Conservation (phyloP, 768 basidiomycete genomes). For the Leccinum variicolor region DNA sequence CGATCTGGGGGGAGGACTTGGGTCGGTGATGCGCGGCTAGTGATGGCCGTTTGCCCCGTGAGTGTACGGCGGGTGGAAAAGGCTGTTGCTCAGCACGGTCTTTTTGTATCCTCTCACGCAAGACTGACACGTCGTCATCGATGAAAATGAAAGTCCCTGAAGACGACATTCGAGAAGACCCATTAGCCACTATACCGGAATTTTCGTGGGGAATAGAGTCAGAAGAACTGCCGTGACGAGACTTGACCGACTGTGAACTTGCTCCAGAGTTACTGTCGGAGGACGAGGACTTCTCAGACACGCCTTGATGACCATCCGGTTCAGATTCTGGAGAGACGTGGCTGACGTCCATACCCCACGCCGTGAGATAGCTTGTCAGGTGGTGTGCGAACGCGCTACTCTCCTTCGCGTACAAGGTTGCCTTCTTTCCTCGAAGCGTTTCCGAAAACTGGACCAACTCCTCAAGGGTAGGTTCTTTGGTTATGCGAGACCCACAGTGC, state of each 20-base stretch:
- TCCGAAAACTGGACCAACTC: constrained; percentile 80
- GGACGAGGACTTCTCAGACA: constrained; percentile 14
- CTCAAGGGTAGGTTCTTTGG: constrained; percentile 74
- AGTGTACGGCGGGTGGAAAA: constrained; percentile 36
- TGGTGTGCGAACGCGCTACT: constrained; percentile 88
- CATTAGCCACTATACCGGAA: constrained; percentile 17
- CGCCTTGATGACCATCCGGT: constrained; percentile 36
- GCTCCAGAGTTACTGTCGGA: constrained; percentile 4
- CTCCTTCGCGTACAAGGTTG: constrained; percentile 81
- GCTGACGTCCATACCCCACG: constrained; percentile 93
- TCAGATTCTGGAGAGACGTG: constrained; percentile 67
- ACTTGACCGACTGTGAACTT: constrained; percentile 11
- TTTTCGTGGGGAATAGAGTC: constrained; percentile 22
- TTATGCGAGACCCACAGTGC: constrained; percentile 46
- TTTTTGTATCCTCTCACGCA: constrained; percentile 71
- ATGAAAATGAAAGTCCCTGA: constrained; percentile 76
- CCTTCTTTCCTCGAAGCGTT: constrained; percentile 77
- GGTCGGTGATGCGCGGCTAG: constrained; percentile 66
- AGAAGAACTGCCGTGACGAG: constrained; percentile 20
- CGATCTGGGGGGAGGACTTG: constrained; percentile 77
- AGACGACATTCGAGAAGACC: constrained; percentile 22
- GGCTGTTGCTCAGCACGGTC: constrained; percentile 53
- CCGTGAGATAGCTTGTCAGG: constrained; percentile 86
- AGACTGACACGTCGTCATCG: constrained; percentile 83
- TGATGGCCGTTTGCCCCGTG: constrained; percentile 61